These are phyloP conservation scores for Cladorrhinum sp. DNA, from an alignment of 2,329 filamentous ascomycete species.

Conservation along the genomic window DNA sequence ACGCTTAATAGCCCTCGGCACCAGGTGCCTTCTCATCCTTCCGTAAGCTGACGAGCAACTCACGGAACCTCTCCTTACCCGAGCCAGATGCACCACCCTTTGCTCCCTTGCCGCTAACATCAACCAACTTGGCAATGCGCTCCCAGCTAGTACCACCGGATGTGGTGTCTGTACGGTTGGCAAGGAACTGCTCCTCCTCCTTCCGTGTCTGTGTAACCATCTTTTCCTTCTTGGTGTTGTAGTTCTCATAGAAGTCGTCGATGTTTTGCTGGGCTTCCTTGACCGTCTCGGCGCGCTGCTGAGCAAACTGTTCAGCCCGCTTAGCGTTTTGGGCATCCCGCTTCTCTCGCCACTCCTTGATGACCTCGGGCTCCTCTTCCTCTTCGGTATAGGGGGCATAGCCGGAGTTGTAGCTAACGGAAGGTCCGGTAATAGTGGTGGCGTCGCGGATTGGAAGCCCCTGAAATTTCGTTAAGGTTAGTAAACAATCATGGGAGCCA, in stretches of 20 bases:
- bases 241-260: constrained; percentile 99
- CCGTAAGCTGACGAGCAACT: constrained; percentile 79
- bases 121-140: constrained; percentile 95
- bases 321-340: constrained; percentile 80
- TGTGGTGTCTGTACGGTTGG: constrained; percentile 84
- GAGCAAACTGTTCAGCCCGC: constrained; percentile 77
- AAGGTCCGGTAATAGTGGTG: constrained; percentile 82
- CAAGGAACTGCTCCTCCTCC: constrained; percentile 91
- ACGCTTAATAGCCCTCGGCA: constrained; percentile 56
- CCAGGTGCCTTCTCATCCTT: constrained; percentile 87
- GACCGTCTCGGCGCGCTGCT: constrained; percentile 80
- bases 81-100: constrained; percentile 85
- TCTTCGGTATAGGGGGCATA: constrained; percentile 56
- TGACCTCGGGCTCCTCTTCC: constrained; percentile 84
- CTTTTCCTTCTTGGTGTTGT: constrained; percentile 98
- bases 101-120: constrained; percentile 87
- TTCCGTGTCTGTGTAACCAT: constrained; percentile 79
- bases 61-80: constrained; percentile 94
- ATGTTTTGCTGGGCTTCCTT: constrained; percentile 90
- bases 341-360: constrained; percentile 88
- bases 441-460: constrained; percentile 71
- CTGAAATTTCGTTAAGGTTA: constrained; percentile 40
- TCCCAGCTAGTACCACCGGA: constrained; percentile 98
- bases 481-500: constrained; percentile 4
- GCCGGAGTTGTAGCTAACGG: constrained; percentile 60